These are phyloP conservation scores for Thelephora ganbajun DNA, from an alignment of 768 basidiomycete species.

Conservation along the genomic window DNA sequence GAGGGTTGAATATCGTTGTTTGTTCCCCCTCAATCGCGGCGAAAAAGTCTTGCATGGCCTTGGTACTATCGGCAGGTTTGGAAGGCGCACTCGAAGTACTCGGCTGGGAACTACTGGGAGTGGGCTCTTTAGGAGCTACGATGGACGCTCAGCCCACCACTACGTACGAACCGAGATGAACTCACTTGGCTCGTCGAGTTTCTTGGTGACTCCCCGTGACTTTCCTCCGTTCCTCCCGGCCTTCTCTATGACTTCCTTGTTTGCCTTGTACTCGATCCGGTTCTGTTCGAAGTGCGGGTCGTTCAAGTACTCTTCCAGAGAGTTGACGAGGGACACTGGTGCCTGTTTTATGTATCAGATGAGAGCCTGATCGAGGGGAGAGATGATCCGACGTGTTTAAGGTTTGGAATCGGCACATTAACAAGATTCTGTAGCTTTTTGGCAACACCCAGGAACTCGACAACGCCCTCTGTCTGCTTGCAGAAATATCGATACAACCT, in stretches of 20 bases:
- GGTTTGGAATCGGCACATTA: slow-evolving; percentile 86
- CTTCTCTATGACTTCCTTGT: slow-evolving; percentile 51
- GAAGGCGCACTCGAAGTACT: slow-evolving; percentile 12
- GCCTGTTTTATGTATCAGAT: slow-evolving; percentile 36
- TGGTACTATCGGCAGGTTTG: slow-evolving; percentile 18
- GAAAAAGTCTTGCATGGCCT: slow-evolving; percentile 75
- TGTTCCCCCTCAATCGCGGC: slow-evolving; percentile 73
- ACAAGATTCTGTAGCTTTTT: slow-evolving; percentile 86
- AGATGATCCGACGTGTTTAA: slow-evolving; percentile 60
- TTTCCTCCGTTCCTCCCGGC: slow-evolving; percentile 15
- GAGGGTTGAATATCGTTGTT: slow-evolving; percentile 54
- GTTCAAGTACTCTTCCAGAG: slow-evolving; percentile 89
- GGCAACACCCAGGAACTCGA: slow-evolving; percentile 85
- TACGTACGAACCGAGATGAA: neutral
- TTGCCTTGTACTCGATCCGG: slow-evolving; percentile 79
- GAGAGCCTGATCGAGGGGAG: neutral
- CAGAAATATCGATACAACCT: slow-evolving; percentile 89
- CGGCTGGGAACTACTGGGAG: slow-evolving; percentile 11
- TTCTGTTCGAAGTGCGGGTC: slow-evolving; percentile 98
- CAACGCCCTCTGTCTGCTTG: slow-evolving; percentile 82
- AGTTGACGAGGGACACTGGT: slow-evolving; percentile 84
- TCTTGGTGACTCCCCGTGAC: slow-evolving; percentile 12
- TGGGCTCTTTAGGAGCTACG: slow-evolving; percentile 4
- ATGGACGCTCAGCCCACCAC: slow-evolving; percentile 7
- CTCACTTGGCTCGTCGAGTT: neutral